Base-by-base conservation (phyloP, 2,329 filamentous ascomycete species). In the Lecanoromycetidae sp. region DNA sequence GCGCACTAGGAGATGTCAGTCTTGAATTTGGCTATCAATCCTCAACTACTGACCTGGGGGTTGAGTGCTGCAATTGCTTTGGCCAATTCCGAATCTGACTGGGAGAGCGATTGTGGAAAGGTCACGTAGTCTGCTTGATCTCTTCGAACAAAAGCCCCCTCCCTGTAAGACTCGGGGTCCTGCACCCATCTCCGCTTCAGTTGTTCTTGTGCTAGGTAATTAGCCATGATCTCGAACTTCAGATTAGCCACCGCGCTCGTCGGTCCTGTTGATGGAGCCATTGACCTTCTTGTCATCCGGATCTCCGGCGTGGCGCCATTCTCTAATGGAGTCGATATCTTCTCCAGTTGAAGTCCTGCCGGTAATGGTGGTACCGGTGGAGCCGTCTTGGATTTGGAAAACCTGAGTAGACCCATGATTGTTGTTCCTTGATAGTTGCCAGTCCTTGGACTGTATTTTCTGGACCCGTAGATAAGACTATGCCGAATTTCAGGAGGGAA, bases 141-240 rank as follows among this genome's bases (percentile, higher is more conserved):
- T 58, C 84, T 86, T 54, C 82, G 75, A 39, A 88, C 66, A 17
- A 88, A 64, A 23, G 87, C 82, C 54, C 84, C 84, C 61, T 87
- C 83, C 5, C 78, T 63, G 54, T 81, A 75, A 10, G 80, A 80
- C 40, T 72, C 79, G 29, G 74, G 76, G 56, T 85, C 80, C 26
- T 76, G 77, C 17, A 87, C 78, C 84, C 84, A 87, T 27, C 86
- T 71, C 52, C 78, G 75, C 10, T 76, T 75, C 58, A 81, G 86
- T 64, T 87, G 82, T 60, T 87, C 82, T 62, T 87, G 83, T 63
- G 86, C 86, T 22, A 88, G 69, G 61, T 85, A 86, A 64, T 84
- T 87, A 51, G 84, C 82, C 82, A 87, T 87, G 51, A 87, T 80
- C 62, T 87, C 83, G 37, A 51, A 44, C 20, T 51, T 51, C 12